These are phyloP conservation scores for Chlamydomonas schloesseri DNA, from an alignment of 139 green algal species.

Conservation along the genomic window DNA sequence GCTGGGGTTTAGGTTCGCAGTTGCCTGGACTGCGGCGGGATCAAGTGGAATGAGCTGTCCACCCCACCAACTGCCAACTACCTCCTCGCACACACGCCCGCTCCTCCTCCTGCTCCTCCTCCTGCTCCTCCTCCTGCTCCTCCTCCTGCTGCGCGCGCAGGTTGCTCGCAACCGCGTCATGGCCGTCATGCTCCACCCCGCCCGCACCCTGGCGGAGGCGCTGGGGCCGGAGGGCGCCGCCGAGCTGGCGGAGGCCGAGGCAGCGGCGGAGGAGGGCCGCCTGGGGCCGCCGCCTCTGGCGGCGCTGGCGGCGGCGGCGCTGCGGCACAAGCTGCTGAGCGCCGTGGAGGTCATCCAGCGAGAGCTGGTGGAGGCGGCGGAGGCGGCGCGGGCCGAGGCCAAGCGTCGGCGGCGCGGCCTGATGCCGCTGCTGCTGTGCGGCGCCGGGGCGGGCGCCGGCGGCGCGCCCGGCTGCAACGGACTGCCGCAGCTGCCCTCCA, in stretches of 20 bases:
- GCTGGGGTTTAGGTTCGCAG: too few relatives aligned
- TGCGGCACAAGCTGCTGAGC: neutral
- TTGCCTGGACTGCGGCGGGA: too few relatives aligned
- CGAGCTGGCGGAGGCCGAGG: neutral
- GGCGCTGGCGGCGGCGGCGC: constrained; percentile 23
- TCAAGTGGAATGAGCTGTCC: too few relatives aligned
- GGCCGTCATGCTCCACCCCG: neutral
- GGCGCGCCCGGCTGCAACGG: too few relatives aligned
- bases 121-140: too few relatives aligned
- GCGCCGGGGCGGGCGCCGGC: too few relatives aligned
- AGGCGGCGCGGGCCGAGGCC: neutral
- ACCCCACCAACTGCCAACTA: too few relatives aligned
- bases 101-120: too few relatives aligned
- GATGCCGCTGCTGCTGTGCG: neutral
- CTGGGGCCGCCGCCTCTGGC: constrained; percentile 27
- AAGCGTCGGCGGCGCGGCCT: neutral
- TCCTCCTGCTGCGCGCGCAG: too few relatives aligned
- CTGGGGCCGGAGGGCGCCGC: neutral
- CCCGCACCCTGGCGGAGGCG: neutral
- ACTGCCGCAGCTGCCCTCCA: too few relatives aligned
- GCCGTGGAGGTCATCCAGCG: constrained; percentile 18
- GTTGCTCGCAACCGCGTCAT: neutral
- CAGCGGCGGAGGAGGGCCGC: neutral
- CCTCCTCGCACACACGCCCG: too few relatives aligned
- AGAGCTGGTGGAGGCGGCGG: constrained; percentile 9